Base-by-base conservation (phyloP, 2,329 filamentous ascomycete species). In the Arthroderma sp. region DNA sequence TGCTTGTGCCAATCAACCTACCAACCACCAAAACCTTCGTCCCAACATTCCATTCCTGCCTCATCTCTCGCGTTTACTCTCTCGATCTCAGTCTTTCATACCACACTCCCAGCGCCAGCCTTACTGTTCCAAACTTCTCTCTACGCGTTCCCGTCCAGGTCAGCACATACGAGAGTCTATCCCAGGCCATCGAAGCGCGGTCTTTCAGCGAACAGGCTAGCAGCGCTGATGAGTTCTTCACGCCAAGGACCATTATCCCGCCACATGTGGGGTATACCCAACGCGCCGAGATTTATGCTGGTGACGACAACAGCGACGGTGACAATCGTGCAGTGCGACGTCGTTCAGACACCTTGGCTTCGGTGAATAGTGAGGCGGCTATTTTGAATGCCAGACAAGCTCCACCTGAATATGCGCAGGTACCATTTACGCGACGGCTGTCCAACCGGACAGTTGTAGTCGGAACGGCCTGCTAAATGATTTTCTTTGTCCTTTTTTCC, bases 21-120 rank as follows among this genome's bases (percentile, higher is more conserved):
- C 80, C 81, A 2, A 55, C 49, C 6, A 54, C 66, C 50, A 82
- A 80, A 53, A 65, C 71, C 28, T 82, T 82, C 57, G 64, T 82
- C 15, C 82, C 81, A 1, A 80, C 79, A 2, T 86, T 85, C 63
- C 77, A 83, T 64, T 72, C 74, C 34, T 86, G 81, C 58, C 70
- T 84, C 43, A 65, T 78, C 38, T 77, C 75, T n/a, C 71, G 82
- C 43, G 64, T 70, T 11, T 85, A 86, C 58, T 60, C 66, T 3
- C 69, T 86, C 9, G 73, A 77, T 43, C 61, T 85, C 46, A 66
- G 68, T 9, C 60, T 85, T 22, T 69, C 72, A 3, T 69, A 75
- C 41, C 70, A 74, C 52, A 69, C 71, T 0, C 68, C 71, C 0
- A 60, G 68, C 39, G 59, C 66, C 43, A 61, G 68, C 36, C 56